Conservation (phyloP, 495 filamentous ascomycete species). For the Penicillium nucicola region DNA sequence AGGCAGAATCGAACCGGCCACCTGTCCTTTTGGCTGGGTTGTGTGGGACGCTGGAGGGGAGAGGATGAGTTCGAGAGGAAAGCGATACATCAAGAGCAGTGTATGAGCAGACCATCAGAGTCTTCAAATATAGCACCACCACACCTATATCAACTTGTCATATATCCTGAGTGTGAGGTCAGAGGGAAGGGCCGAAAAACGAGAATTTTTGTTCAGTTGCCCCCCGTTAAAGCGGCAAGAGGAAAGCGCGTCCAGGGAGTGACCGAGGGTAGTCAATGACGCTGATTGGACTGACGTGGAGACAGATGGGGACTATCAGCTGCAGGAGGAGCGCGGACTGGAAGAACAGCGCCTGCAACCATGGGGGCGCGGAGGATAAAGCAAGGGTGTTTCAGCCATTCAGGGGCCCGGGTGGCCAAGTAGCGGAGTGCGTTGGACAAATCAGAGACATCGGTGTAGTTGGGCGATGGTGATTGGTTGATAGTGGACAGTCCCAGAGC, state of each 20-base stretch:
- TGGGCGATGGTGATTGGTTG: conserved; percentile 8
- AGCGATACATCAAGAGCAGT: neutral
- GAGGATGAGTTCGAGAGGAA: neutral
- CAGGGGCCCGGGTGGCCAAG: conserved; percentile 9
- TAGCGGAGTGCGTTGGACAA: conserved; percentile 13
- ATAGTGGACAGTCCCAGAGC: conserved; percentile 12
- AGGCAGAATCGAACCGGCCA: conserved; percentile 19
- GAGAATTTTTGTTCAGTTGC: conserved; percentile 44
- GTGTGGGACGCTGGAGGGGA: too few relatives aligned
- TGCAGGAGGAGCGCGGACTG: conserved; percentile 34
- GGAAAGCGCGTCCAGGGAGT: conserved; percentile 33
- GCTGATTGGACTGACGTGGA: conserved; percentile 30
- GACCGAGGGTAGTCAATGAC: conserved; percentile 19
- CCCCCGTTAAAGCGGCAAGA: conserved; percentile 41
- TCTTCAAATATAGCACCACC: neutral
- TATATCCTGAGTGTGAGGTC: conserved; percentile 3
- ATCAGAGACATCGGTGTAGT: neutral
- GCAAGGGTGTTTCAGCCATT: conserved; percentile 31
- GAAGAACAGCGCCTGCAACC: conserved; percentile 30
- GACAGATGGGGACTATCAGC: conserved; percentile 23
- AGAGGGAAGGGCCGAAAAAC: conserved; percentile 20
- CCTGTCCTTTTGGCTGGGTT: conserved; percentile 23
- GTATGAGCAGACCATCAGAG: neutral
- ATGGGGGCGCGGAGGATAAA: conserved; percentile 28
- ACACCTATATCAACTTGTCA: neutral